Evolutionary conservation across 768 basidiomycete genomes (phyloP).

Genomic region (Ramaria sp.): DNA sequence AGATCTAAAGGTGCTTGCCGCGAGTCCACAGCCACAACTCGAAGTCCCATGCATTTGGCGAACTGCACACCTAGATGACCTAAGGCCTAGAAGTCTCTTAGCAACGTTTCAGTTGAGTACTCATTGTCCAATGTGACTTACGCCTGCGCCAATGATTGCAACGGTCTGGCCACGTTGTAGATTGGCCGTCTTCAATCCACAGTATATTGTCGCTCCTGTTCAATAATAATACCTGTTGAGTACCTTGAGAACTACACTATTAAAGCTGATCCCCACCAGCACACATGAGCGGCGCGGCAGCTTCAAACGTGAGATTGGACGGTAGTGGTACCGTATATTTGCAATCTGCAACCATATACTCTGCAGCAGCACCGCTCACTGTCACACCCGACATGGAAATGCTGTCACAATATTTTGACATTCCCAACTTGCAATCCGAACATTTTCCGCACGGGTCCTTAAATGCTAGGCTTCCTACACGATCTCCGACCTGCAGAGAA

Average conservation of each 20-base stretch:
- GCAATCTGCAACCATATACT: slow-evolving; percentile 5
- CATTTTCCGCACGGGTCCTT: slow-evolving; percentile 7
- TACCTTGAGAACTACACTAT: no score
- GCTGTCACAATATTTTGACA: neutral
- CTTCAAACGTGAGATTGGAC: neutral
- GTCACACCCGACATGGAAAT: neutral
- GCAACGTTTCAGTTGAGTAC: neutral
- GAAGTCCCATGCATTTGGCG: slow-evolving; percentile 8
- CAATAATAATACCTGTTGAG: no score
- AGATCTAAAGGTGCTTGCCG: slow-evolving; percentile 9
- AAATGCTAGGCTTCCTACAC: neutral
- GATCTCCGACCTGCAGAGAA: slow-evolving; percentile 5
- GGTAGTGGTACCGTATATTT: neutral
- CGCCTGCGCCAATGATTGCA: slow-evolving; percentile 6
- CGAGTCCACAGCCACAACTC: slow-evolving; percentile 1
- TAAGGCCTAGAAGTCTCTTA: neutral
- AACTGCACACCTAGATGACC: slow-evolving; percentile 6
- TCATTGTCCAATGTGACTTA: neutral
- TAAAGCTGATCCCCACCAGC: neutral
- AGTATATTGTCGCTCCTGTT: slow-evolving; percentile 2
- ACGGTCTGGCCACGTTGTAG: slow-evolving; percentile 1
- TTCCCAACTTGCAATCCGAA: neutral
- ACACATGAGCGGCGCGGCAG: slow-evolving; percentile 7
- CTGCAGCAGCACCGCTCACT: neutral
- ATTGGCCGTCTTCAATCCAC: neutral